Percentiles rank a stretch among this genome's conserved stretches.
These are phyloP conservation scores for Nicotiana paniculata DNA, from an alignment of 257 asterid species.

Conservation along the genomic window DNA sequence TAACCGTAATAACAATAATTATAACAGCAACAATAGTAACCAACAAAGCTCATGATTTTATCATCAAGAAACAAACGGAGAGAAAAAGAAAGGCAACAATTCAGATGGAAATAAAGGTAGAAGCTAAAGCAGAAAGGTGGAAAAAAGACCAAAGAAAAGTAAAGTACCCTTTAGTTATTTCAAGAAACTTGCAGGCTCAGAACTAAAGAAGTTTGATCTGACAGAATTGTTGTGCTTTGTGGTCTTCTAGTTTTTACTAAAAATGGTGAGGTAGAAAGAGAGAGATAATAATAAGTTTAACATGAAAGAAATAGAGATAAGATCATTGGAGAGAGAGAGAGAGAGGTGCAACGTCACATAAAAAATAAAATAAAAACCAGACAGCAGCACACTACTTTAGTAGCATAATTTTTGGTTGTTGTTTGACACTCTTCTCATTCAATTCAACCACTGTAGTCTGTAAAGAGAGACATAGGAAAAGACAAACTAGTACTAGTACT, in stretches of 20 bases:
- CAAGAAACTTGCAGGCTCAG: constrained; percentile 19
- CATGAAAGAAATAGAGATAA: constrained; percentile 49
- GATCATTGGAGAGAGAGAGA: constrained; percentile 43
- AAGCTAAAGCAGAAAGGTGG: background rate
- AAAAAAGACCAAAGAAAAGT: background rate
- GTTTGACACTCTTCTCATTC: constrained; percentile 18
- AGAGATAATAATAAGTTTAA: constrained; percentile 10
- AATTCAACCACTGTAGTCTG: constrained; percentile 9
- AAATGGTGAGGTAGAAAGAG: constrained; percentile 24
- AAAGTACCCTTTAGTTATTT: constrained; percentile 1
- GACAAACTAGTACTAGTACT: background rate
- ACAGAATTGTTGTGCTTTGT: constrained; percentile 17
- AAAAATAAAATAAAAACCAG: background rate
- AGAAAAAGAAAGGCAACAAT: background rate
- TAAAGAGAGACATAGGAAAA: constrained; percentile 16
- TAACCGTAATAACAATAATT: background rate
- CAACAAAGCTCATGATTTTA: background rate
- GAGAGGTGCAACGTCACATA: constrained; percentile 35
- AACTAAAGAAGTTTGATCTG: constrained; percentile 37
- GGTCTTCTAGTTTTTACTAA: constrained; percentile 41
- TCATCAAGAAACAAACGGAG: background rate
- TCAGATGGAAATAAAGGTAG: background rate
- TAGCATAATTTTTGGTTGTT: background rate
- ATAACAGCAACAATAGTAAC: background rate
- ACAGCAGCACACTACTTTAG: constrained; percentile 25